Conservation (phyloP, 2,329 filamentous ascomycete species). For the Aspergillus spinulosporus region DNA sequence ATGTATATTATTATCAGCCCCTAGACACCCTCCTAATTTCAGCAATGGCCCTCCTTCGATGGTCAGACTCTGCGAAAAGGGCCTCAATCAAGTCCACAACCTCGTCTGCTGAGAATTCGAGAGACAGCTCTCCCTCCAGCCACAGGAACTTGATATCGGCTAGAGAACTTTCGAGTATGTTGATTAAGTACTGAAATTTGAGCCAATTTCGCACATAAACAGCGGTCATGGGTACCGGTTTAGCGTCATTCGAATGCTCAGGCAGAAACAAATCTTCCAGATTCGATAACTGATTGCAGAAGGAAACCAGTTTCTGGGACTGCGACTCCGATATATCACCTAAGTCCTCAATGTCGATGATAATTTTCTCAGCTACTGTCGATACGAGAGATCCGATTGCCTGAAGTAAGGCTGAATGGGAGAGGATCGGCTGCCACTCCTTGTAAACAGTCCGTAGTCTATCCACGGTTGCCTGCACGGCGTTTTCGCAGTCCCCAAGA, state of each 20-base stretch:
- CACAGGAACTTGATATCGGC: slow-evolving; percentile 67
- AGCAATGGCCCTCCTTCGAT: slow-evolving; percentile 58
- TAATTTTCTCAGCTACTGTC: slow-evolving; percentile 59
- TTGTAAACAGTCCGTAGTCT: slow-evolving; percentile 57
- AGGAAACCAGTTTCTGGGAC: slow-evolving; percentile 58
- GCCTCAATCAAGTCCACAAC: slow-evolving; percentile 64
- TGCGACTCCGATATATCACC: slow-evolving; percentile 65
- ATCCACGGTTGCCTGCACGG: slow-evolving; percentile 59
- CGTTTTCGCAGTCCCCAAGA: slow-evolving; percentile 60
- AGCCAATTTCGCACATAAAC: slow-evolving; percentile 65
- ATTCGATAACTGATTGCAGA: slow-evolving; percentile 57
- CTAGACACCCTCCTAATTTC: slow-evolving; percentile 52
- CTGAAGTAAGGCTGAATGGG: slow-evolving; percentile 61
- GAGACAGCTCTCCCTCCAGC: slow-evolving; percentile 62
- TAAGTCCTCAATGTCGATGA: slow-evolving; percentile 63
- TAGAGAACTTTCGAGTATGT: slow-evolving; percentile 63
- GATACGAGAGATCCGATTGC: slow-evolving; percentile 60
- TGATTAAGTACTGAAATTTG: slow-evolving; percentile 64
- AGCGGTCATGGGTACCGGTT: slow-evolving; percentile 55
- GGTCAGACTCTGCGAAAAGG: slow-evolving; percentile 63
- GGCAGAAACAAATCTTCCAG: slow-evolving; percentile 59
- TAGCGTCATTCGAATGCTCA: slow-evolving; percentile 35
- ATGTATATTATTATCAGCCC: slow-evolving; percentile 13
- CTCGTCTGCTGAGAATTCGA: slow-evolving; percentile 63
- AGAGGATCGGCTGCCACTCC: slow-evolving; percentile 60